phyloP scores from a whole-genome alignment of 2,329 filamentous ascomycete species.

The Geosmithia flava region DNA sequence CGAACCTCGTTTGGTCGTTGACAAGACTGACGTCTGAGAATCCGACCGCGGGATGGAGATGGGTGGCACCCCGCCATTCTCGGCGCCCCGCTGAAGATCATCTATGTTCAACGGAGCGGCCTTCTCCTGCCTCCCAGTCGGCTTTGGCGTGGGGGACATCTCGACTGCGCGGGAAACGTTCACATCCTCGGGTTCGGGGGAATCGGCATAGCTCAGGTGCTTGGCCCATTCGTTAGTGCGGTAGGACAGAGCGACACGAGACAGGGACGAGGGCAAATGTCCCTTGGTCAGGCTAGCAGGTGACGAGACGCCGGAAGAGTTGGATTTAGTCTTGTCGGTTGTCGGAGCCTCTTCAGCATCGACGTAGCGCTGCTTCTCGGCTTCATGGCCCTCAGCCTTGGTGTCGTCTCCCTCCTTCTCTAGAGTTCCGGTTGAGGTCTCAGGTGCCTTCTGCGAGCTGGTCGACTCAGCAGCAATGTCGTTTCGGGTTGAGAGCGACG shows the following conservation, averaged over 20 bases:
- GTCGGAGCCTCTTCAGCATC: conserved; percentile 1
- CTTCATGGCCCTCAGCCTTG: neutral
- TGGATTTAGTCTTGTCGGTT: conserved; percentile 24
- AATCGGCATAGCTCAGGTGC: conserved; percentile 67
- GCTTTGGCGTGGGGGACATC: conserved; percentile 6
- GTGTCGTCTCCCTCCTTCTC: neutral
- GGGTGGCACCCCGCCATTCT: conserved; percentile 32
- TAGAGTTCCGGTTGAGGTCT: neutral
- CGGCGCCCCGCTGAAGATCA: conserved; percentile 52
- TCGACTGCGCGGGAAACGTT: conserved; percentile 26
- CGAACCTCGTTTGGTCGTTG: neutral
- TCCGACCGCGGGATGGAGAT: conserved; percentile 14
- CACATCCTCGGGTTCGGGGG: conserved; percentile 52
- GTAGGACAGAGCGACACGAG: conserved; percentile 68
- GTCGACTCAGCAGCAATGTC: no score
- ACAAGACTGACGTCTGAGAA: conserved; percentile 13
- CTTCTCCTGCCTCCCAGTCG: conserved; percentile 25
- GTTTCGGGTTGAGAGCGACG: no score
- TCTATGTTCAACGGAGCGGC: conserved; percentile 50
- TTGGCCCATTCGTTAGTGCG: conserved; percentile 96
- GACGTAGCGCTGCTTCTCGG: neutral
- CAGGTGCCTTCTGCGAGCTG: neutral
- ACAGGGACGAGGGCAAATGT: conserved; percentile 57
- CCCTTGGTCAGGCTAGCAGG: conserved; percentile 42
- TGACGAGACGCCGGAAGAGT: conserved; percentile 27